Percentiles rank a stretch among this genome's conserved stretches.
These are phyloP conservation scores for Penicillium crystallinum DNA, from an alignment of 495 filamentous ascomycete species.

Conservation along the genomic window DNA sequence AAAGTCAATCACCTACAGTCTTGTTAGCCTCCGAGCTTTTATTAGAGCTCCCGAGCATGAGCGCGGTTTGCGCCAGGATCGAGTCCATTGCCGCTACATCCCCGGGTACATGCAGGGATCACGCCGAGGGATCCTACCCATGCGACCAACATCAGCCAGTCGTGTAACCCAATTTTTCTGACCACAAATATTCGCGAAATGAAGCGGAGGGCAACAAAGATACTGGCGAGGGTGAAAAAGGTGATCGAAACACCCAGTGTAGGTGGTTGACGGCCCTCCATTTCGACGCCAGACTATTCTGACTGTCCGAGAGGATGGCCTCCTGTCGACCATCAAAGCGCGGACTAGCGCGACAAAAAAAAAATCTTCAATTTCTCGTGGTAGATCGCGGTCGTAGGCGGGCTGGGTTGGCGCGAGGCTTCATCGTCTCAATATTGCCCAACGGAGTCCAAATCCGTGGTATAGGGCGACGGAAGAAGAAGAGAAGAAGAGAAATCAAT, in stretches of 20 bases:
- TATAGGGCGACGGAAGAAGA: neutral
- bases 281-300: conserved; percentile 11
- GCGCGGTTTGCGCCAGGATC: neutral
- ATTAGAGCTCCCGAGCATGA: neutral
- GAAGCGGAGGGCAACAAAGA: conserved; percentile 69
- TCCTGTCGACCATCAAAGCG: neutral
- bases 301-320: conserved; percentile 2
- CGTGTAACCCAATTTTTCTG: conserved; percentile 62
- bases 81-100: conserved; percentile 2
- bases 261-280: conserved; percentile 55
- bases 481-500: neutral
- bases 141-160: conserved; percentile 78
- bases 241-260: conserved; percentile 72
- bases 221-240: conserved; percentile 58
- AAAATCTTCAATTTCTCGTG: neutral
- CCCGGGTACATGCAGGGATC: conserved; percentile 15
- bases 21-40: conserved; percentile 2
- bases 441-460: neutral
- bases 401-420: neutral
- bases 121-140: conserved; percentile 46
- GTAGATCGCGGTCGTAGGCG: neutral
- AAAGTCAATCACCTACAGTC: conserved; percentile 58
- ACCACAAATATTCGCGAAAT: conserved; percentile 70
- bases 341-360: neutral
- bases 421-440: neutral